Conservation (phyloP, 495 filamentous ascomycete genomes). For the Daldinia decipiens region DNA sequence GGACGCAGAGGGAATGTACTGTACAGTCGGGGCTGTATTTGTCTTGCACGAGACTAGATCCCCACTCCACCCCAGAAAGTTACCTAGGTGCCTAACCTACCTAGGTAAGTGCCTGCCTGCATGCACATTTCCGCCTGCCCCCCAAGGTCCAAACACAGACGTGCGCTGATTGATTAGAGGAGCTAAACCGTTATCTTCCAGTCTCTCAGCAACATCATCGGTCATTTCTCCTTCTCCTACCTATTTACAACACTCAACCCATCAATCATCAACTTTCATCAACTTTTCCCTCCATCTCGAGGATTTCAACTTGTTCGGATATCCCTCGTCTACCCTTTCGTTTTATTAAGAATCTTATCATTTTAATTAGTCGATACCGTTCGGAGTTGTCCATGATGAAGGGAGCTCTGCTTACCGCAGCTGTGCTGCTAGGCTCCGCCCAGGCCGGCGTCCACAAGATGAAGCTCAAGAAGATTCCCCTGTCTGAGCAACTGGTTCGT, state of each 20-base stretch:
- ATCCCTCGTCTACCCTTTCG: neutral
- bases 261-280: constrained; percentile 23
- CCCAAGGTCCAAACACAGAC: constrained; percentile 6
- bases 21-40: constrained; percentile 21
- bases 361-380: constrained; percentile 12
- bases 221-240: constrained; percentile 36
- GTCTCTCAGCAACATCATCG: constrained; percentile 41
- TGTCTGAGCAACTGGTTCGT: constrained; percentile 90
- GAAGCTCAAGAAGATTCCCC: constrained; percentile 95
- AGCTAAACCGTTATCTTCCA: constrained; percentile 42
- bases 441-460: constrained; percentile 89
- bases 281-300: constrained; percentile 16
- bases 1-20: constrained; percentile 30
- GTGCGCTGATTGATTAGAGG: constrained; percentile 11
- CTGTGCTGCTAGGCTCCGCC: constrained; percentile 83
- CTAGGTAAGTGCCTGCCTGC: constrained; percentile 31
- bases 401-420: constrained; percentile 75
- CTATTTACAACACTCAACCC: constrained; percentile 22
- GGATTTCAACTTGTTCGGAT: constrained; percentile 11
- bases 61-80: constrained; percentile 29
- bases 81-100: no score
- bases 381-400: constrained; percentile 74
- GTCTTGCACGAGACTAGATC: constrained; percentile 37
- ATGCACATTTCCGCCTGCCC: constrained; percentile 25
- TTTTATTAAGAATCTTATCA: constrained; percentile 7